Percentiles rank a stretch among this genome's conserved stretches.
phyloP scores from a whole-genome alignment of 2,329 filamentous ascomycete genomes.

The Orbilia javanica region DNA sequence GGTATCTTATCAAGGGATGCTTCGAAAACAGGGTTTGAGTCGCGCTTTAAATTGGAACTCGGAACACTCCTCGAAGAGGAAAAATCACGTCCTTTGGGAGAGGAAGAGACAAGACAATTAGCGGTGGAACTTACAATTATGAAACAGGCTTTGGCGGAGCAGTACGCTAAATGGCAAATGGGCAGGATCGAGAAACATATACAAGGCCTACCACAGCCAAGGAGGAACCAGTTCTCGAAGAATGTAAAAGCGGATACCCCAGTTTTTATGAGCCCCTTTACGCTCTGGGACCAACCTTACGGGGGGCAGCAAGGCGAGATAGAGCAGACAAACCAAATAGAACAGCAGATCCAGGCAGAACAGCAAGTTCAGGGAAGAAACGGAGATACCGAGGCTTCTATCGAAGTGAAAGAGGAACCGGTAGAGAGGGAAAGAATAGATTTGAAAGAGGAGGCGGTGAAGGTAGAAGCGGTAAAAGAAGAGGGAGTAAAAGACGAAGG shows the following conservation, averaged over 20 bases:
- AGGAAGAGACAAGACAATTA: background rate
- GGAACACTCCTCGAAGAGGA: background rate
- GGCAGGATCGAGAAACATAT: background rate
- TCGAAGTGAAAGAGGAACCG: background rate
- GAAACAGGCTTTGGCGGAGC: background rate
- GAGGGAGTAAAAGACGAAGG: background rate
- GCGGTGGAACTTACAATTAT: background rate
- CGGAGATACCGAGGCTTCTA: background rate
- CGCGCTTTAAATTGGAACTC: slow-evolving; percentile 1
- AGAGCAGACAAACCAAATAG: background rate
- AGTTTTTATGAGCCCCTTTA: background rate
- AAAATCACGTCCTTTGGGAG: background rate
- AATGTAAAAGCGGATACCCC: background rate
- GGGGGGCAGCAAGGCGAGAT: background rate
- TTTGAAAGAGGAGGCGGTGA: background rate
- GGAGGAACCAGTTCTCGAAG: background rate
- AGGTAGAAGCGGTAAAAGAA: background rate
- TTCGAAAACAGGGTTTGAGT: slow-evolving; percentile 24
- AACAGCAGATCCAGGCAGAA: background rate
- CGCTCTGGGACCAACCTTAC: background rate
- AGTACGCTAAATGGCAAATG: background rate
- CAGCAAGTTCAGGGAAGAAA: background rate
- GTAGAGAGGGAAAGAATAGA: background rate
- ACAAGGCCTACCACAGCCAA: background rate
- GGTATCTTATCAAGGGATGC: background rate